phyloP scores from a whole-genome alignment of 257 asterid genomes.

The Verbena officinalis region DNA sequence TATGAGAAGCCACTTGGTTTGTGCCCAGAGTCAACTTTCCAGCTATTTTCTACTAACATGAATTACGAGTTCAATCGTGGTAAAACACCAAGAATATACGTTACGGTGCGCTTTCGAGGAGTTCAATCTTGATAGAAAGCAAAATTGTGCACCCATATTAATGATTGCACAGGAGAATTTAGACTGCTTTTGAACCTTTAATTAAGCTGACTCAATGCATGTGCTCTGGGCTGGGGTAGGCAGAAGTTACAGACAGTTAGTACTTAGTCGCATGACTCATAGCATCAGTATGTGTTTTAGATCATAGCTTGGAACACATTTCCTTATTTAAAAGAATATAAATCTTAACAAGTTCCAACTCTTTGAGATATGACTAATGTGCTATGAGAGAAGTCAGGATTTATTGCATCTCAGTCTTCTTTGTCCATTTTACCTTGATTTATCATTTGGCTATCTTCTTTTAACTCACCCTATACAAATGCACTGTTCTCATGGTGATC shows the following conservation, averaged over 20 bases:
- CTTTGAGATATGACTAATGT: conserved; percentile 5
- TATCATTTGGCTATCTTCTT: conserved; percentile 8
- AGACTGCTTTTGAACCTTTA: no score
- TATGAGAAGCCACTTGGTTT: background rate
- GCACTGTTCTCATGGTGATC: conserved; percentile 22
- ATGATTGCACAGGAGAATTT: background rate
- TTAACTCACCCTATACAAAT: conserved; percentile 16
- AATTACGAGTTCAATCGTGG: background rate
- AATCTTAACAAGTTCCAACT: conserved; percentile 9
- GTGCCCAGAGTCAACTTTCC: background rate
- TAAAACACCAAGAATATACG: no score
- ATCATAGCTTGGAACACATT: background rate
- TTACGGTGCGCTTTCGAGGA: background rate
- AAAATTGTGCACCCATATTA: background rate
- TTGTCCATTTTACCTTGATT: conserved; percentile 5
- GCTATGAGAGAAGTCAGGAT: background rate
- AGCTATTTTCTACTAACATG: background rate
- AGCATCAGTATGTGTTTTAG: background rate
- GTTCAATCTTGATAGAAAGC: conserved; percentile 2
- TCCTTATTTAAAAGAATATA: background rate
- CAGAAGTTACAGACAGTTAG: background rate
- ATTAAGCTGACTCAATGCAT: background rate
- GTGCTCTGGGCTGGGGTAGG: background rate
- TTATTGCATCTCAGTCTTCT: conserved; percentile 3
- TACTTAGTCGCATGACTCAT: background rate